Evolutionary conservation across 495 filamentous ascomycete genomes (phyloP), one percentile per base, ranked within the genome.

Genomic region (Aspergillus egyptiacus): DNA sequence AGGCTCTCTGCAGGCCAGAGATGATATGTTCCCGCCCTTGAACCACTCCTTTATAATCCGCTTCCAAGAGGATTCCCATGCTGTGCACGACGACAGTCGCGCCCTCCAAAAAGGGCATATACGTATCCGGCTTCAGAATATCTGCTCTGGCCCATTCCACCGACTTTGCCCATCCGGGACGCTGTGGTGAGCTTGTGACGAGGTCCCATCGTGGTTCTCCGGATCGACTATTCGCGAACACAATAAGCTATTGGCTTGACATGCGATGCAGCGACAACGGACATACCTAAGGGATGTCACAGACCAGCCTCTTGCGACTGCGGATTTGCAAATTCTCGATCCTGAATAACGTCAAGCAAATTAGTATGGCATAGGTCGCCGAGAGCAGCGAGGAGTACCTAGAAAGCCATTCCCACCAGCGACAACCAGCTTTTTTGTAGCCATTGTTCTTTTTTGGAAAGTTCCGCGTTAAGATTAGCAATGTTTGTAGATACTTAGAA

Each of bases 371-470:
- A 1, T 46, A 27, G 23, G 28, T 22, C 15, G 3, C 9, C 18
- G 23, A 14, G 19, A 11, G 35, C 32, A 19, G 33, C 34, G 14
- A 14, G 9, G 23, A 33, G 22, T 41, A 44, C 84, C 84, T 33
- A 98, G 67, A 63, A 98, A 98, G n/a, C 93, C 93, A 60, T 83
- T 96, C 44, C 93, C 93, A 44, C 93, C 93, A 40, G 86, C 91
- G 39, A 98, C 90, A 31, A 97, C 81, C 11, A 98, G 68, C 59
- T 77, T 79, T 70, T 85, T 93, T 39, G 77, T 55, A 13, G 75
- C 62, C 69, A 76, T 76, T n/a, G n/a, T n/a, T n/a, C n/a, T n/a
- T n/a, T n/a, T n/a, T n/a, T n/a, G n/a, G n/a, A n/a, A n/a, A n/a
- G n/a, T n/a, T n/a, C n/a, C n/a, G n/a, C n/a, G n/a, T n/a, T n/a